Evolutionary conservation across 805 yeast genomes (phyloP).

Genomic region (Kazachstania africana): DNA sequence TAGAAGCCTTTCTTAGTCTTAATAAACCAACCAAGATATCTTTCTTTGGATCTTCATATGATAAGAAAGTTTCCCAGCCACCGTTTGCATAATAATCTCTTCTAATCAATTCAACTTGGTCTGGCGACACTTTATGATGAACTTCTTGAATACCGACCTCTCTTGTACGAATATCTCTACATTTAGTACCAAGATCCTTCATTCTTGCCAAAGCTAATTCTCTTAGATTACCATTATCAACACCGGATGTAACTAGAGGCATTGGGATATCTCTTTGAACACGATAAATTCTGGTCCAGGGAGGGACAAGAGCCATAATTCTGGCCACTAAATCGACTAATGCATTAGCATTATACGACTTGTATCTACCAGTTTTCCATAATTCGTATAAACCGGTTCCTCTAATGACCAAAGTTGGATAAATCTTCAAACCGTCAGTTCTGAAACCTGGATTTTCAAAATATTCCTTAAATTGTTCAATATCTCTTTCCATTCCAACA

Average conservation of each 20-base stretch:
- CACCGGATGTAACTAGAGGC: constrained; percentile 97
- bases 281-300: constrained; percentile 97
- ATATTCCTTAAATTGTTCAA: constrained; percentile 91
- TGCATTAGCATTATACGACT: constrained; percentile 89
- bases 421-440: constrained; percentile 91
- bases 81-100: constrained; percentile 96
- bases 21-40: constrained; percentile 88
- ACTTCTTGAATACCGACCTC: constrained; percentile 99
- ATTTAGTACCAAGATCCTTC: constrained; percentile 94
- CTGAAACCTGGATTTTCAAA: constrained; percentile 95
- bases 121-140: constrained; percentile 92
- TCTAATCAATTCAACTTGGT: constrained; percentile 89
- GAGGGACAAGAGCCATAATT: constrained; percentile 91
- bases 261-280: constrained; percentile 98
- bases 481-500: constrained; percentile 96
- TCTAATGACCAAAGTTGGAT: constrained; percentile 92
- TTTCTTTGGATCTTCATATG: constrained; percentile 94
- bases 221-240: constrained; percentile 91
- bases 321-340: constrained; percentile 91
- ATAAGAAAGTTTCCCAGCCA: constrained; percentile 95
- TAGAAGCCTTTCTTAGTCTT: constrained; percentile 78
- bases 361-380: constrained; percentile 93
- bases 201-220: constrained; percentile 93
- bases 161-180: constrained; percentile 93
- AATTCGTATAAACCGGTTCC: constrained; percentile 95